Evolutionary conservation across 495 filamentous ascomycete species (phyloP).

Genomic region (Elaphomyces granulatus): DNA sequence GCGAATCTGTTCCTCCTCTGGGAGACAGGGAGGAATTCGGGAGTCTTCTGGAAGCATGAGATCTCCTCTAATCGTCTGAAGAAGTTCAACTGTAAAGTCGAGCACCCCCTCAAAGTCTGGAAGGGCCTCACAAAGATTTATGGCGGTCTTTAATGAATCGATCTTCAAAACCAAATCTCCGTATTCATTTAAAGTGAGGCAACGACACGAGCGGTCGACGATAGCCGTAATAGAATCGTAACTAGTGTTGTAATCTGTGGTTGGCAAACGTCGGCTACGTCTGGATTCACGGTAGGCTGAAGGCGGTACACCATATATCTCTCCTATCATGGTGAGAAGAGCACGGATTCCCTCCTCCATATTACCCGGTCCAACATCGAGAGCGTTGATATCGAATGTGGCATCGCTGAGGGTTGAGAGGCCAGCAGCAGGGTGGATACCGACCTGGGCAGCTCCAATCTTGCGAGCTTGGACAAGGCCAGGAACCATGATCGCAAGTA

Average conservation of each 20-base stretch:
- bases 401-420: constrained; percentile 47
- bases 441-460: constrained; percentile 81
- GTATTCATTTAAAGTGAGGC: constrained; percentile 26
- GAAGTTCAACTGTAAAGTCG: constrained; percentile 66
- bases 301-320: constrained; percentile 34
- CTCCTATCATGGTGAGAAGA: constrained; percentile 40
- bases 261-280: constrained; percentile 10
- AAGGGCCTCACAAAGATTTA: constrained; percentile 83
- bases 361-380: constrained; percentile 62
- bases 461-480: constrained; percentile 86
- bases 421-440: constrained; percentile 85
- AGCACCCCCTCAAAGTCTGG: constrained; percentile 84
- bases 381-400: constrained; percentile 41
- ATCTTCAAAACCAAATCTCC: constrained; percentile 53
- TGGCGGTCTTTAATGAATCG: constrained; percentile 69
- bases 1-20: constrained; percentile 70
- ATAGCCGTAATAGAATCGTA: constrained; percentile 32
- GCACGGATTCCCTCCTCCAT: constrained; percentile 57
- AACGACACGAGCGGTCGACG: constrained; percentile 29
- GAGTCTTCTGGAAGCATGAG: constrained; percentile 46
- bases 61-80: constrained; percentile 62
- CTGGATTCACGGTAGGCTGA: constrained; percentile 25
- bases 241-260: not conserved
- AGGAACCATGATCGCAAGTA: constrained; percentile 67
- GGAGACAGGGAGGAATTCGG: constrained; percentile 43